Percentiles rank a stretch among this genome's conserved stretches.
Conservation (phyloP, 177 flowering plant species). For the Vitis hybrid region DNA sequence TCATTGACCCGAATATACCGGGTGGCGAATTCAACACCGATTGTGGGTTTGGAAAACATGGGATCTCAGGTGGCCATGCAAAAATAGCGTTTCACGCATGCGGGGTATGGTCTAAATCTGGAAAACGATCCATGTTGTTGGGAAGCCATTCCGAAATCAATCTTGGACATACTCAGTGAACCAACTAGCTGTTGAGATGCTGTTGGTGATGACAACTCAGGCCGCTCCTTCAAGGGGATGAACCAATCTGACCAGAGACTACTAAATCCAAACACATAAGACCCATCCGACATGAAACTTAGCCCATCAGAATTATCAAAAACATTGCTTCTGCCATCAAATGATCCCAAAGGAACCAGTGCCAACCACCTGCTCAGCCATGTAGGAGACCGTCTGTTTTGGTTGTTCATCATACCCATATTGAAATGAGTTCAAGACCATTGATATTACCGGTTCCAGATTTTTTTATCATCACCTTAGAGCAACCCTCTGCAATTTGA, state of each 20-base stretch:
- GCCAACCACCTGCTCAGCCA: too few relatives aligned
- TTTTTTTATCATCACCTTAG: constrained; percentile 70
- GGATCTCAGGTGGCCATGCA: too few relatives aligned
- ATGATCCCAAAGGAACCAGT: constrained; percentile 32
- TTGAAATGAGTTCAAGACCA: constrained; percentile 64
- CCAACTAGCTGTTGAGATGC: constrained; percentile 68
- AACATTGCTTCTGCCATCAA: constrained; percentile 47
- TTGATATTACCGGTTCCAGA: constrained; percentile 59
- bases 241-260: constrained; percentile 72
- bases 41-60: too few relatives aligned
- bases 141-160: constrained; percentile 58
- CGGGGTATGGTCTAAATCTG: constrained; percentile 41
- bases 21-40: too few relatives aligned
- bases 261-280: constrained; percentile 66
- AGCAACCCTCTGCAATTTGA: constrained; percentile 76
- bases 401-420: constrained; percentile 50
- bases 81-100: too few relatives aligned
- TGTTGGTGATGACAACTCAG: constrained; percentile 61
- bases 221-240: constrained; percentile 61
- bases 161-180: constrained; percentile 59
- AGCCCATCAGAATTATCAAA: constrained; percentile 43
- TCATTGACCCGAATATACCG: too few relatives aligned
- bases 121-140: constrained; percentile 59
- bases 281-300: constrained; percentile 55
- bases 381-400: too few relatives aligned